Evolutionary conservation across 495 filamentous ascomycete genomes (phyloP).

Genomic region (Aspergillus incahuasiensis): DNA sequence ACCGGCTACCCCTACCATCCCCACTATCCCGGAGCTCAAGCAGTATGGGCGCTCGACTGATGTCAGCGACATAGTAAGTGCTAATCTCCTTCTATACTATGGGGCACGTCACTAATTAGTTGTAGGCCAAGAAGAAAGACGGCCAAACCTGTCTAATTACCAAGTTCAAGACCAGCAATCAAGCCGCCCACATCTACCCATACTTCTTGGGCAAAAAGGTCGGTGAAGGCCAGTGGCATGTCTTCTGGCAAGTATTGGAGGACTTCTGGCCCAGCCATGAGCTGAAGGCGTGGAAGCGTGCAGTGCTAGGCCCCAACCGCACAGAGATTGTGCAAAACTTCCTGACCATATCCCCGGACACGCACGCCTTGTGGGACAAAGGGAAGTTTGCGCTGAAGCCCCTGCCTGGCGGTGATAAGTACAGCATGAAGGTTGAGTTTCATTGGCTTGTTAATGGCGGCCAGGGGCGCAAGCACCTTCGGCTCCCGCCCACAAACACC

Average conservation of each 20-base stretch:
- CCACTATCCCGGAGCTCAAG: not conserved
- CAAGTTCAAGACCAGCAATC: not conserved
- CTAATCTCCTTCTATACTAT: not conserved
- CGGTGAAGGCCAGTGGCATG: not conserved
- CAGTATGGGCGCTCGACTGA: not conserved
- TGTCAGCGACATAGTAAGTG: not conserved
- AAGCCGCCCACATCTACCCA: not conserved
- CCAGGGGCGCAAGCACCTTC: not conserved
- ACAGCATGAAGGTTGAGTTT: not conserved
- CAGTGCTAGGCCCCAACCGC: not conserved
- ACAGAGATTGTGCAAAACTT: not conserved
- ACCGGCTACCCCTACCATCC: not conserved
- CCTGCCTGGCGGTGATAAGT: not conserved
- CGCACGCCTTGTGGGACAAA: not conserved
- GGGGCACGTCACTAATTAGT: not conserved
- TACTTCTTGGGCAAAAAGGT: not conserved
- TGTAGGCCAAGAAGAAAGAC: not conserved
- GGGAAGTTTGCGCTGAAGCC: not conserved
- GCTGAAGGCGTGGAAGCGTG: not conserved
- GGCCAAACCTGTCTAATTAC: not conserved
- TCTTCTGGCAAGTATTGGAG: not conserved
- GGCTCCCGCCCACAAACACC: not conserved
- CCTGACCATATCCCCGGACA: not conserved
- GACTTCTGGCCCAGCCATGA: not conserved
- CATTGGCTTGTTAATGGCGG: not conserved